These are phyloP conservation scores for Chloris gayana DNA, from an alignment of 176 grass and related monocot species.

Conservation along the genomic window DNA sequence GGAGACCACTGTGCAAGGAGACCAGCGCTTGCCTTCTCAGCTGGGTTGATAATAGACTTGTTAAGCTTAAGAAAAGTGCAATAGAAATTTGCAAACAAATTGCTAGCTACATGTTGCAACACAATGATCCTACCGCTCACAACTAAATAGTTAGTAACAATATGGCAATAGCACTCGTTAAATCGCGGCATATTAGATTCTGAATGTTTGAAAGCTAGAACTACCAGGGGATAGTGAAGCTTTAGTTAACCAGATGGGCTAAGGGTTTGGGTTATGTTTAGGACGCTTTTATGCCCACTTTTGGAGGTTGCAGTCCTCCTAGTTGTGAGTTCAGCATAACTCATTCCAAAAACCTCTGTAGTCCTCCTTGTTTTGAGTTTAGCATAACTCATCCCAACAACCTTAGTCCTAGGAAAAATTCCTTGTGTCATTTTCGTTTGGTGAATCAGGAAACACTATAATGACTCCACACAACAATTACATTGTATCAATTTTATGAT, in stretches of 20 bases:
- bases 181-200: background rate
- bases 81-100: slow-evolving; percentile 30
- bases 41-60: slow-evolving; percentile 46
- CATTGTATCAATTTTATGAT: background rate
- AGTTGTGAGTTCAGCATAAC: background rate
- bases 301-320: background rate
- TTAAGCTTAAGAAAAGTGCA: slow-evolving; percentile 43
- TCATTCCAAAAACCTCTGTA: background rate
- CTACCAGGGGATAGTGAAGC: background rate
- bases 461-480: slow-evolving; percentile 10
- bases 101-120: background rate
- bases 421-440: background rate
- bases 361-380: background rate
- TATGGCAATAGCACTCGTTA: slow-evolving; percentile 2
- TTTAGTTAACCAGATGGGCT: background rate
- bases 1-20: slow-evolving; percentile 83
- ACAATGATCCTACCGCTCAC: background rate
- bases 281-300: background rate
- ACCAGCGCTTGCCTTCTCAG: slow-evolving; percentile 88
- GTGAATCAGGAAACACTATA: slow-evolving; percentile 8
- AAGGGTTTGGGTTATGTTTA: background rate
- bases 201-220: background rate
- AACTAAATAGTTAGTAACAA: background rate
- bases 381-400: background rate
- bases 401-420: background rate